These are phyloP conservation scores for Striga hermonthica DNA, from an alignment of 305 asterid species.

Conservation along the genomic window DNA sequence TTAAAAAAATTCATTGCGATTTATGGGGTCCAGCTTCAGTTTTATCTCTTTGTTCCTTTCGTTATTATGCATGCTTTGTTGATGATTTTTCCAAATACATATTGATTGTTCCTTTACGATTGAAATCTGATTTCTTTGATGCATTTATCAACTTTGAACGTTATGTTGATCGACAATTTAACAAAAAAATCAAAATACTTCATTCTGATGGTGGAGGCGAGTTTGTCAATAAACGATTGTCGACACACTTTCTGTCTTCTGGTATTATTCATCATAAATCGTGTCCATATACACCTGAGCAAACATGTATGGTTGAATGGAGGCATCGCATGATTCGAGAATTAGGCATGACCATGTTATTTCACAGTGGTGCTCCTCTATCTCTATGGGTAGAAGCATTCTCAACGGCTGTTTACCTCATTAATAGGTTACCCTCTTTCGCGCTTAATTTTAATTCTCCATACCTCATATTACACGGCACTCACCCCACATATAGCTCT, in stretches of 20 bases:
- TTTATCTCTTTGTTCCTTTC: background rate
- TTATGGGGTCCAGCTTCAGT: background rate
- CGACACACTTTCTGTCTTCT: background rate
- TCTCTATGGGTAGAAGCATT: background rate
- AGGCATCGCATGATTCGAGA: background rate
- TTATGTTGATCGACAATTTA: background rate
- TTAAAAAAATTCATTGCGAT: background rate
- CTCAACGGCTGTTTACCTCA: background rate
- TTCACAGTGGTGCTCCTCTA: background rate
- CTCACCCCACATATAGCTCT: no score
- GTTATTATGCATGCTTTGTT: background rate
- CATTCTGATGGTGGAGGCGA: background rate
- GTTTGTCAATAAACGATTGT: background rate
- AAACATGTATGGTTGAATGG: background rate
- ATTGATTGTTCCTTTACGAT: background rate
- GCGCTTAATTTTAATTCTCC: background rate
- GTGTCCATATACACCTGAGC: background rate
- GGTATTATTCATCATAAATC: background rate
- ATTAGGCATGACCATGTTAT: background rate
- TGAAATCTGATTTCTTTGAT: background rate
- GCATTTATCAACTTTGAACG: background rate
- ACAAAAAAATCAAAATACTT: background rate
- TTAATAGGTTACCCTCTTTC: background rate
- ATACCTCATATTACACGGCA: background rate
- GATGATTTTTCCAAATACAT: background rate